These are phyloP conservation scores for Xylaria cubensis DNA, from an alignment of 495 filamentous ascomycete genomes.

Conservation along the genomic window DNA sequence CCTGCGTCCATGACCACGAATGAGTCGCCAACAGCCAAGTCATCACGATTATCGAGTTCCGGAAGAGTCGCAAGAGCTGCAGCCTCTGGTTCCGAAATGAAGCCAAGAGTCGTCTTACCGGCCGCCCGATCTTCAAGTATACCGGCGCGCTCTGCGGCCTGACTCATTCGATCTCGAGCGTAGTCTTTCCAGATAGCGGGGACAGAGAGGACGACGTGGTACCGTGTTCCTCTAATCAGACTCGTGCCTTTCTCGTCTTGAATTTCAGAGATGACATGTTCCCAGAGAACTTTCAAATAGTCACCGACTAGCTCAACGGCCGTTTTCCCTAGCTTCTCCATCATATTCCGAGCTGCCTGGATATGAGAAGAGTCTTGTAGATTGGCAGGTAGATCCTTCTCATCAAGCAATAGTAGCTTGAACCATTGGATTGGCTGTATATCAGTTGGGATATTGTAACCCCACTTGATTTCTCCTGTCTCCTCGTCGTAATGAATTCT, in stretches of 20 bases:
- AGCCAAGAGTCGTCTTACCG: slow-evolving; percentile 8
- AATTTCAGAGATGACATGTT: slow-evolving; percentile 25
- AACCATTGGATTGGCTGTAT: slow-evolving; percentile 38
- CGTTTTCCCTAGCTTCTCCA: slow-evolving; percentile 16
- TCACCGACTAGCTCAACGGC: slow-evolving; percentile 31
- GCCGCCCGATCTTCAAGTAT: slow-evolving; percentile 10
- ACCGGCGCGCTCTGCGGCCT: slow-evolving; percentile 24
- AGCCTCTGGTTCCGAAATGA: slow-evolving; percentile 31
- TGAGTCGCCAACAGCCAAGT: not conserved
- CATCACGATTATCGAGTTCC: not conserved
- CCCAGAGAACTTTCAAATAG: slow-evolving; percentile 40
- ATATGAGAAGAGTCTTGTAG: slow-evolving; percentile 26
- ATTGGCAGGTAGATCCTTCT: slow-evolving; percentile 31
- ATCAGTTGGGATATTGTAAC: slow-evolving; percentile 31
- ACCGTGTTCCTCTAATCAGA: slow-evolving; percentile 2
- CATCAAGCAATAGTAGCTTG: slow-evolving; percentile 42
- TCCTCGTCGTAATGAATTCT: not conserved
- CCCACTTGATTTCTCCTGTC: slow-evolving; percentile 31
- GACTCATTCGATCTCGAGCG: slow-evolving; percentile 14
- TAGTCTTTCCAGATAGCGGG: slow-evolving; percentile 32
- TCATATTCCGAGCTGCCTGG: slow-evolving; percentile 7
- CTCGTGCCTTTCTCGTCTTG: slow-evolving; percentile 22
- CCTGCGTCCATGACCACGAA: slow-evolving; percentile 24
- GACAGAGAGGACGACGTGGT: slow-evolving; percentile 26
- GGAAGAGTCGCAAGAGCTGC: slow-evolving; percentile 21